Evolutionary conservation across 495 filamentous ascomycete genomes (phyloP), one percentile per base, ranked within the genome.

Genomic region (Neurospora tetraspora): DNA sequence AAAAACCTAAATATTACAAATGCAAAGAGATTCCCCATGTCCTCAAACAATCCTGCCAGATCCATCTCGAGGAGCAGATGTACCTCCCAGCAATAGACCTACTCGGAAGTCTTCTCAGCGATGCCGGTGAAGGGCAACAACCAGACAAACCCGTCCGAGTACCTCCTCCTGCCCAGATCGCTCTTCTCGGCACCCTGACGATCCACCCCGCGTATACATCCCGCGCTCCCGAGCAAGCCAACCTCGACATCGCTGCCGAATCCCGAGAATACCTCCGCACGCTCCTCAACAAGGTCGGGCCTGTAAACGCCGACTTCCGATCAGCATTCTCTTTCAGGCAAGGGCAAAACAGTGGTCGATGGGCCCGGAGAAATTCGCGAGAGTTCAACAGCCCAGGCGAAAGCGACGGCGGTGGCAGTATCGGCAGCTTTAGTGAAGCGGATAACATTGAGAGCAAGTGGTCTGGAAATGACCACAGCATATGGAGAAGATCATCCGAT

Each of bases 21-120:
- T 84, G 86, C 4, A 84, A 81, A 65, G 79, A 80, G 38, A 79
- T 94, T 1, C 88, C 91, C 0, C 88, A 85, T 69, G 88, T 91
- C 73, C 79, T 94, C 8, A 86, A 84, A 37, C 83, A 89, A 59
- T 89, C 93, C 75, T 88, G 86, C 68, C 87, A 87, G 69, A 90
- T 94, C 38, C 93, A 91, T 79, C 83, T 95, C 5, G 92, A 94
- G 77, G 93, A 95, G 78, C 85, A 88, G 43, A 87, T 93, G 23
- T 91, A 93, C 77, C 83, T 81, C 1, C 87, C 89, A 78, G 92
- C 91, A 39, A 87, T 96, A 39, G 85, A 82, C 40, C 87, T 97
- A 27, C 87, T 96, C 53, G 81, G 86, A 9, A 88, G 85, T 71
- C 85, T 92, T 38, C 83, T 95, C 43, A 85, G 84, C 31, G 86